Base-by-base conservation (phyloP, 139 green algal species). In the Closterium sp. region DNA sequence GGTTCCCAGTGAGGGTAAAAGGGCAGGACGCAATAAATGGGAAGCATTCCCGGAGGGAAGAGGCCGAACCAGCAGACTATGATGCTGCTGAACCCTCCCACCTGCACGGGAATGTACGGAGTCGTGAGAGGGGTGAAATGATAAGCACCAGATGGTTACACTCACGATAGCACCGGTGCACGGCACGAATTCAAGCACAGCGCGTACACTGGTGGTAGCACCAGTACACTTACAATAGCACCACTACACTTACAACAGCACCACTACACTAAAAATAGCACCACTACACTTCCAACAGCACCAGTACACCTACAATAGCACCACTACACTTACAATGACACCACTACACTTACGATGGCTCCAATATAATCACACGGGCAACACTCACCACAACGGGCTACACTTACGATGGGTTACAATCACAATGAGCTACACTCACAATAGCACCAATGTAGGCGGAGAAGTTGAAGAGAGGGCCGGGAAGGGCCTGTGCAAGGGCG, bases 391-490 rank as follows among this genome's bases (percentile, higher is more conserved):
- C 38, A 64, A 64, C 16, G 38, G 3, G 9, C 16, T 10, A 7
- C 38, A 8, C 38, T 21, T 64, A 10, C 38, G 16, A 64, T 7
- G 3, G 38, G 3, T 7, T 4, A 55, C 12, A 12, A 12, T 23
- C 3, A 7, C 38, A 32, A 33, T 1, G 1, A 66, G 38, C 12
- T 7, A 9, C 16, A 76, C 89, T 33, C 90, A 97, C 97, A 86
- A 99, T 95, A 4, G 97, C 96, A 3, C 97, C 97, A 28, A 99
- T 94, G 95, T 99, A 99, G 34, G 97, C 96, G 1, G 96, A 94
- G 91, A 99, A 97, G 95, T 99, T 99, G 96, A 99, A 99, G 34
- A 99, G 95, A 0, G 97, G 97, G 0, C 97, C 97, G 0, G 97
- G 97, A 95, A 98, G 97, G 83, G 97, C 96, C 92, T 98, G 96